Evolutionary conservation across 1,284 basidiomycete species (phyloP).

Genomic region (Malassezia brasiliensis): DNA sequence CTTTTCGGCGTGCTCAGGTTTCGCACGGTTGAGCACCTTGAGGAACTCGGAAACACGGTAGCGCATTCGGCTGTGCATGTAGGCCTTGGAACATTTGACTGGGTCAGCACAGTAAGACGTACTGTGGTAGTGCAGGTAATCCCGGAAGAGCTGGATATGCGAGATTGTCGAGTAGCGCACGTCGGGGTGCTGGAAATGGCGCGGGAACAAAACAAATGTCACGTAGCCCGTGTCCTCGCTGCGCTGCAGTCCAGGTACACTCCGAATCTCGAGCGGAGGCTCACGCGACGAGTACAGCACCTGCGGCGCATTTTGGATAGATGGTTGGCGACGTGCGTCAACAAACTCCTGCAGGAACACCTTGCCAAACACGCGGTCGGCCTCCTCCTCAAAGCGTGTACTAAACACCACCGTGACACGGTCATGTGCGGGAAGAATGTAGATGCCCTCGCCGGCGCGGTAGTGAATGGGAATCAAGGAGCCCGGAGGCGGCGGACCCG

Average conservation of each 20-base stretch:
- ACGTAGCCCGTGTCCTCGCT: slow-evolving; percentile 94
- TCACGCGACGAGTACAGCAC: slow-evolving; percentile 94
- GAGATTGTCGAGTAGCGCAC: slow-evolving; percentile 77
- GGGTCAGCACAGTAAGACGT: slow-evolving; percentile 3
- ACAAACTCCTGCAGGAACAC: slow-evolving; percentile 99
- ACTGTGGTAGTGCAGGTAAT: slow-evolving; percentile 91
- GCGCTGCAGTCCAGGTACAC: slow-evolving; percentile 67
- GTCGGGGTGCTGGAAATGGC: slow-evolving; percentile 74
- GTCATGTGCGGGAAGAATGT: slow-evolving; percentile 82
- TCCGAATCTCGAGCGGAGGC: slow-evolving; percentile 87
- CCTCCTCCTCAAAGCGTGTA: slow-evolving; percentile 93
- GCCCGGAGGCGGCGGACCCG: slow-evolving; percentile 45
- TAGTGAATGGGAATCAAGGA: slow-evolving; percentile 82
- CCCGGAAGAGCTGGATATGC: slow-evolving; percentile 91
- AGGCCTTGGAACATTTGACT: slow-evolving; percentile 97
- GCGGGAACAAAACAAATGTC: slow-evolving; percentile 94
- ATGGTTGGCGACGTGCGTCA: slow-evolving; percentile 82
- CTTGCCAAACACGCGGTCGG: slow-evolving; percentile 90
- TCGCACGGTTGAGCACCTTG: slow-evolving; percentile 95
- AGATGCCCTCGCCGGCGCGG: slow-evolving; percentile 85
- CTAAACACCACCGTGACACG: slow-evolving; percentile 97
- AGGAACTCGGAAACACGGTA: slow-evolving; percentile 90
- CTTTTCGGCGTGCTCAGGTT: slow-evolving; percentile 70
- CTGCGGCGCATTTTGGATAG: slow-evolving; percentile 92
- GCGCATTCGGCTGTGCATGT: slow-evolving; percentile 98